These are phyloP conservation scores for Bipolaris zeicola DNA, from an alignment of 2,329 filamentous ascomycete species.

Conservation along the genomic window DNA sequence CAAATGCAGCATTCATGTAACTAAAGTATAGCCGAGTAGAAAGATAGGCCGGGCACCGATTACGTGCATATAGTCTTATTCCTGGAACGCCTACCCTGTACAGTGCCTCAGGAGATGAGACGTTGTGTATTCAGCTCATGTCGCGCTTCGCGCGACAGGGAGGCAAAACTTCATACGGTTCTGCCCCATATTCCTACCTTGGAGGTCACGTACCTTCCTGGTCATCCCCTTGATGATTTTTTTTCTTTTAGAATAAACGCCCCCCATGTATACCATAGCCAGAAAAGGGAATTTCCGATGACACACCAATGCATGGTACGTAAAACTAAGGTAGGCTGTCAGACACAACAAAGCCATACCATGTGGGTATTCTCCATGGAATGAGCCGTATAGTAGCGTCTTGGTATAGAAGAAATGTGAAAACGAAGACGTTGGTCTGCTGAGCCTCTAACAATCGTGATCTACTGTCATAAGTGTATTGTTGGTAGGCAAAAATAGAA, in stretches of 20 bases:
- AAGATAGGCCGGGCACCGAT: constrained; percentile 2
- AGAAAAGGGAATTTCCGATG: neutral
- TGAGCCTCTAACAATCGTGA: neutral
- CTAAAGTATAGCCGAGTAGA: constrained; percentile 1
- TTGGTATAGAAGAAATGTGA: neutral
- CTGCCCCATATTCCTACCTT: constrained; percentile 1
- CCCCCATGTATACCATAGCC: neutral
- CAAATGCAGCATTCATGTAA: constrained; percentile 15
- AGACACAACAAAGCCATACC: neutral
- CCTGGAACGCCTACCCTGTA: constrained; percentile 2
- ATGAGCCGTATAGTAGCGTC: neutral
- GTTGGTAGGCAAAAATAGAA: neutral
- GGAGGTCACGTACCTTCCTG: constrained; percentile 1
- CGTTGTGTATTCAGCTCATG: constrained; percentile 10
- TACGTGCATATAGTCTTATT: constrained; percentile 4
- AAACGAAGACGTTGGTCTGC: neutral
- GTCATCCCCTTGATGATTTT: constrained; percentile 4
- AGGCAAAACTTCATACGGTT: constrained; percentile 4
- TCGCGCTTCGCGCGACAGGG: neutral
- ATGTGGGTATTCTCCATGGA: neutral
- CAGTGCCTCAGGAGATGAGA: constrained; percentile 1
- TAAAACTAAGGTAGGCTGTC: neutral
- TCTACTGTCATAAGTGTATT: neutral
- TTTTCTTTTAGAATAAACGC: neutral
- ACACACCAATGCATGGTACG: neutral